Evolutionary conservation across 2,329 filamentous ascomycete species (phyloP).

Genomic region (Alternaria postmessia): DNA sequence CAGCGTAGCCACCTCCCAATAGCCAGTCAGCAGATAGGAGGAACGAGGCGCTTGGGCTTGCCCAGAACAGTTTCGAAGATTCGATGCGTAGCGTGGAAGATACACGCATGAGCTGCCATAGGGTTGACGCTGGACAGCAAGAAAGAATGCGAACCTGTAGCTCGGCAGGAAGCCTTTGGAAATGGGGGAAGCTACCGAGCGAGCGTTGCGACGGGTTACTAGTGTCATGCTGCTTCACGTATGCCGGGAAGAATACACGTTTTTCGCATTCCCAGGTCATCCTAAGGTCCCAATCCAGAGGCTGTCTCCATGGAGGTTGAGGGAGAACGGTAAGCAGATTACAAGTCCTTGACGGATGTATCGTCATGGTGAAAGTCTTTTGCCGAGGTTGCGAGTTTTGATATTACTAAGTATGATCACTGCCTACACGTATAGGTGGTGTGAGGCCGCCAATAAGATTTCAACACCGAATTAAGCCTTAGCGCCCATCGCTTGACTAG

Average conservation of each 20-base stretch:
- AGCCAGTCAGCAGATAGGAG: constrained; percentile 19
- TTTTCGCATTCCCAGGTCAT: background rate
- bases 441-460: background rate
- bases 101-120: constrained; percentile 26
- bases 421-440: background rate
- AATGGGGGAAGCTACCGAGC: constrained; percentile 1
- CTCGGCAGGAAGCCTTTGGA: constrained; percentile 20
- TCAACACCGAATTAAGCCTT: background rate
- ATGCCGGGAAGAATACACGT: background rate
- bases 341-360: background rate
- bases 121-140: constrained; percentile 20
- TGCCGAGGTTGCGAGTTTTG: background rate
- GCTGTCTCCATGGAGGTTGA: background rate
- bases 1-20: constrained; percentile 17
- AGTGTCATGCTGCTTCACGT: background rate
- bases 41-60: constrained; percentile 9
- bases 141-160: constrained; percentile 23
- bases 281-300: background rate
- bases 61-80: constrained; percentile 30
- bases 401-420: background rate
- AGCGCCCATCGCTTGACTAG: background rate
- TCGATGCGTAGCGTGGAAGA: constrained; percentile 24
- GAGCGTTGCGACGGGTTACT: background rate
- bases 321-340: background rate
- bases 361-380: background rate